A percentile compares a stretch with the other conserved stretches of the same genome.
Evolutionary conservation across 2,329 filamentous ascomycete genomes (phyloP).

Genomic region (Pseudocercospora fijiensis): DNA sequence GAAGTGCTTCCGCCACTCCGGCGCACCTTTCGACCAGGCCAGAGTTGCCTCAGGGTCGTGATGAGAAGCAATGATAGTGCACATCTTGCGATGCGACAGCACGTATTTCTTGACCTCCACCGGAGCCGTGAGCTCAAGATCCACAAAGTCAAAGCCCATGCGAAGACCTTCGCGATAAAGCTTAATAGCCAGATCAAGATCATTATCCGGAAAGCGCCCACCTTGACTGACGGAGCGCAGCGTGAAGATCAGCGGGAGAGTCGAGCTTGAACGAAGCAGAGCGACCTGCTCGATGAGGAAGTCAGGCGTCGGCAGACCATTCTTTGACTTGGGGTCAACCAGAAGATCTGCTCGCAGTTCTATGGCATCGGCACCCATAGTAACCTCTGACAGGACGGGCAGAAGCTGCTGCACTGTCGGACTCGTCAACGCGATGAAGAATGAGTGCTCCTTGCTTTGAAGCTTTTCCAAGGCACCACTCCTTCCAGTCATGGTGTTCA

Average conservation of each 20-base stretch:
- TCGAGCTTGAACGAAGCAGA: slow-evolving; percentile 68
- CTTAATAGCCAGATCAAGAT: slow-evolving; percentile 60
- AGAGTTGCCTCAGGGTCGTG: slow-evolving; percentile 78
- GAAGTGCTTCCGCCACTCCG: slow-evolving; percentile 82
- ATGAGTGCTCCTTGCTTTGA: slow-evolving; percentile 69
- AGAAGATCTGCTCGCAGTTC: slow-evolving; percentile 92
- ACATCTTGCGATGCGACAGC: slow-evolving; percentile 60
- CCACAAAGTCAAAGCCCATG: slow-evolving; percentile 86
- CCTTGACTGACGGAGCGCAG: slow-evolving; percentile 83
- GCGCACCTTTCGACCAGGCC: slow-evolving; percentile 72
- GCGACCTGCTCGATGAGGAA: slow-evolving; percentile 81
- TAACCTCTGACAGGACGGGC: slow-evolving; percentile 66
- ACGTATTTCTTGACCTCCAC: slow-evolving; percentile 65
- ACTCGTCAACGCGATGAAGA: slow-evolving; percentile 89
- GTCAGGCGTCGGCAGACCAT: slow-evolving; percentile 63
- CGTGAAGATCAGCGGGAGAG: slow-evolving; percentile 87
- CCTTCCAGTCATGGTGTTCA: slow-evolving; percentile 66
- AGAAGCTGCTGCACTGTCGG: slow-evolving; percentile 67
- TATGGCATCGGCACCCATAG: slow-evolving; percentile 86
- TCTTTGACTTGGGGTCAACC: slow-evolving; percentile 62
- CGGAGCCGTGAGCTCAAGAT: slow-evolving; percentile 85
- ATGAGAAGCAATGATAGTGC: slow-evolving; percentile 90
- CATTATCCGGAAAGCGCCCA: slow-evolving; percentile 78
- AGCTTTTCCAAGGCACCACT: slow-evolving; percentile 55
- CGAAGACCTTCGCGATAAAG: slow-evolving; percentile 78